A percentile compares a stretch with the other conserved stretches of the same genome.
These are phyloP conservation scores for Ramaria sp. DNA, from an alignment of 768 basidiomycete species.

Conservation along the genomic window DNA sequence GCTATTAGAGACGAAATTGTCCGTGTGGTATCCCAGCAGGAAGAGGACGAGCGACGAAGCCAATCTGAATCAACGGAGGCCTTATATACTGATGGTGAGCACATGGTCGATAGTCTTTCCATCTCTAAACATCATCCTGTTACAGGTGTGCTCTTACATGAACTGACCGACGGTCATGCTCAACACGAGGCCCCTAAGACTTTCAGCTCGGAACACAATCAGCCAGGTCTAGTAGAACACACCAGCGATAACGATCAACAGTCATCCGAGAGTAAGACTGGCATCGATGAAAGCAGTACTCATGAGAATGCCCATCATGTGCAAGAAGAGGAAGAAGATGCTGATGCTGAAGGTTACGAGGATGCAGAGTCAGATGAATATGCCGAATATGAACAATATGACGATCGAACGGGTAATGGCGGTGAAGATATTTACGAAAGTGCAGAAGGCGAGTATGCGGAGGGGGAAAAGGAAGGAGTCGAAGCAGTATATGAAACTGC, in stretches of 20 bases:
- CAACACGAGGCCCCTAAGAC: not conserved
- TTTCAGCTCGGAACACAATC: not conserved
- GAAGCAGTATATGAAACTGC: not conserved
- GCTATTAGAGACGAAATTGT: constrained; percentile 8
- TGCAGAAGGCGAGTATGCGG: constrained; percentile 1
- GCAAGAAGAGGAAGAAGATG: not conserved
- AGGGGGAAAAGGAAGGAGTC: not conserved
- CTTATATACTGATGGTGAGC: not conserved
- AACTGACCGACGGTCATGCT: not conserved
- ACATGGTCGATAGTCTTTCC: not conserved
- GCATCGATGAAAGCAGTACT: not conserved
- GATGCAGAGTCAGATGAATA: not conserved
- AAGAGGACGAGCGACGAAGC: constrained; percentile 2
- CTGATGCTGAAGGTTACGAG: not conserved
- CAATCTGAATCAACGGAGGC: not conserved
- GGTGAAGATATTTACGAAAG: not conserved
- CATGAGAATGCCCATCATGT: not conserved
- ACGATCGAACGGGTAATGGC: not conserved
- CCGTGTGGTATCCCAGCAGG: not conserved
- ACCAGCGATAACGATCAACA: not conserved
- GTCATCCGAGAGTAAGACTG: not conserved
- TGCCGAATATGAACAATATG: not conserved
- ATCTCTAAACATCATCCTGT: not conserved
- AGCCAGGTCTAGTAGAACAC: not conserved
- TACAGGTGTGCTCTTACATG: not conserved